Conservation (phyloP, 306 rosid species). For the Trifolium fragiferum region DNA sequence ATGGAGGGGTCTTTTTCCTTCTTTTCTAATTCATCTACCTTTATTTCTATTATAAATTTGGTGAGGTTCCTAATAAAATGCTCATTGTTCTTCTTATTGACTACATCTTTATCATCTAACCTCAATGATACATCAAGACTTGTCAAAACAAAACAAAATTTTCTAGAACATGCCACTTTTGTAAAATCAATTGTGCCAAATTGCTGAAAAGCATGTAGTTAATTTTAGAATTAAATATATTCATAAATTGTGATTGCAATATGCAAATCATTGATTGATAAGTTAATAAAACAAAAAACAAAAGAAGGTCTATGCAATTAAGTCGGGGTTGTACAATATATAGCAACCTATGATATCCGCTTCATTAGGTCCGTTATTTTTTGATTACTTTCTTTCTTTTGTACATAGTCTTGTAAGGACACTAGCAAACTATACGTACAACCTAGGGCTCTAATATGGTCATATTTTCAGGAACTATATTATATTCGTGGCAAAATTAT, state of each 20-base stretch:
- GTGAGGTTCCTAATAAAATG: conserved; percentile 49
- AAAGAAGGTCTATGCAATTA: conserved; percentile 29
- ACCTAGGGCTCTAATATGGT: not conserved
- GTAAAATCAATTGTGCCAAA: conserved; percentile 22
- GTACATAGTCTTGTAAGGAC: conserved; percentile 24
- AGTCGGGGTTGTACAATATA: conserved; percentile 23
- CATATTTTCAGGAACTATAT: not conserved
- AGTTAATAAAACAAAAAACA: conserved; percentile 31
- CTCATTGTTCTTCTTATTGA: conserved; percentile 44
- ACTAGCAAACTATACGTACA: not conserved
- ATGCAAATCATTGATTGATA: conserved; percentile 43
- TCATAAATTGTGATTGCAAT: conserved; percentile 26
- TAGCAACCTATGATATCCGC: conserved; percentile 15
- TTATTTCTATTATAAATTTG: conserved; percentile 39
- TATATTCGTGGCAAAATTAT: too few relatives aligned
- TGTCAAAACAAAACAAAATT: conserved; percentile 38
- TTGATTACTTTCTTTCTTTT: conserved; percentile 22
- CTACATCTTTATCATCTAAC: conserved; percentile 48
- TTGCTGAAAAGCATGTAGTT: conserved; percentile 20
- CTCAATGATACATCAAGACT: conserved; percentile 49
- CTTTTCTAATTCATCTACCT: conserved; percentile 33
- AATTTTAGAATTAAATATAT: conserved; percentile 21
- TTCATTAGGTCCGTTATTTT: conserved; percentile 3
- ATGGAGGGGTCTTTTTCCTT: conserved; percentile 57
- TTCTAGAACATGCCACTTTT: conserved; percentile 29